Conservation (phyloP, 1,139 yeast genomes). For the Candida albicans region DNA sequence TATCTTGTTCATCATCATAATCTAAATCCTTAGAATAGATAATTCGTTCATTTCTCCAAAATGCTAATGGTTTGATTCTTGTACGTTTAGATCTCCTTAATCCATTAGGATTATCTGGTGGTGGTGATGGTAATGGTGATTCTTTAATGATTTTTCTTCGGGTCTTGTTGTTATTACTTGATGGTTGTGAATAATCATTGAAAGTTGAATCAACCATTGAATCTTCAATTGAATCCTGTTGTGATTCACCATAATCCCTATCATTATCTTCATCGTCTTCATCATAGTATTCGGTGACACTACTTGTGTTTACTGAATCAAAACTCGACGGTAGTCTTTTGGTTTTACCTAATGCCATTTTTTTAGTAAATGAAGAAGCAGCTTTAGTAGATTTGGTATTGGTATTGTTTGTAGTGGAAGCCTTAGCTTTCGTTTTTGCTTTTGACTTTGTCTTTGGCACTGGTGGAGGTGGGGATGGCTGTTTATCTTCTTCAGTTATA, state of each 20-base stretch:
- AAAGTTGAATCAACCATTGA: neutral
- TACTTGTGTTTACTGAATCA: neutral
- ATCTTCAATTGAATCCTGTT: neutral
- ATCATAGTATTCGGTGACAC: slow-evolving; percentile 1
- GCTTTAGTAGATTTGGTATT: neutral
- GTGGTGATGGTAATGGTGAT: slow-evolving; percentile 46
- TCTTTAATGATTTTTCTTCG: slow-evolving; percentile 19
- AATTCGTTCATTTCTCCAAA: slow-evolving; percentile 81
- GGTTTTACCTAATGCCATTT: slow-evolving; percentile 7
- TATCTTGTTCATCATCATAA: slow-evolving; percentile 40
- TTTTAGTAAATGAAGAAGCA: slow-evolving; percentile 6
- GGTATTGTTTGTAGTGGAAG: too few species aligned
- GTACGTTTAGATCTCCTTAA: slow-evolving; percentile 59
- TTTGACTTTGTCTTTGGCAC: neutral
- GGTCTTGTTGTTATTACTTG: neutral
- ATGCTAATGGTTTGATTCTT: slow-evolving; percentile 72
- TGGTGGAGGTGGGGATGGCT: neutral
- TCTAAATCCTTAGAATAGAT: slow-evolving; percentile 48
- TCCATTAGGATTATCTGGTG: slow-evolving; percentile 50
- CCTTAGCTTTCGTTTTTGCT: too few species aligned
- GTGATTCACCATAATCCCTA: slow-evolving; percentile 3
- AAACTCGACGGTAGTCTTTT: slow-evolving; percentile 4
- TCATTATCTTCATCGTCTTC: slow-evolving; percentile 1
- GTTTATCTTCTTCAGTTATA: slow-evolving; percentile 1
- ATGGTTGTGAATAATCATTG: neutral